These are phyloP conservation scores for Leccinellum albellum DNA, from an alignment of 768 basidiomycete species.

Conservation along the genomic window DNA sequence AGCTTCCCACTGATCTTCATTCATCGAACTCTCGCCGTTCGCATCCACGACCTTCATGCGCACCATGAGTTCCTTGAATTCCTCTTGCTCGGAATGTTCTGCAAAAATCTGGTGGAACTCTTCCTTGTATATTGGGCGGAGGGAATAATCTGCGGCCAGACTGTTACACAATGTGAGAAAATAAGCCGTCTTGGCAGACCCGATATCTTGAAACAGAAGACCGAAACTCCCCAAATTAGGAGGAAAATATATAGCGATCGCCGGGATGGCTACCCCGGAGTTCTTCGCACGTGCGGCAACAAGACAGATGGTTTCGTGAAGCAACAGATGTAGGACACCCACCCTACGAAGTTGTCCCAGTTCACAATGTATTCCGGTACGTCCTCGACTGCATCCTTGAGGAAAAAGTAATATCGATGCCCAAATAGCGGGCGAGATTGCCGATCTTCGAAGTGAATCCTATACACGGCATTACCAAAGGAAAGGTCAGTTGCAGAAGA, in stretches of 20 bases:
- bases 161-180: slow-evolving; percentile 39
- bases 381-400: slow-evolving; percentile 92
- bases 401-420: slow-evolving; percentile 90
- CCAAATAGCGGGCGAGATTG: slow-evolving; percentile 67
- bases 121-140: slow-evolving; percentile 72
- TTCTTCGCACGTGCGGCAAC: not conserved
- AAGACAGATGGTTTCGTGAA: not conserved
- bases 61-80: slow-evolving; percentile 79
- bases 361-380: slow-evolving; percentile 97
- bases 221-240: not conserved
- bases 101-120: slow-evolving; percentile 88
- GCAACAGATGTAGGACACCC: slow-evolving; percentile 21
- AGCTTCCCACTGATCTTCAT: slow-evolving; percentile 96
- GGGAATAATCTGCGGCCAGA: slow-evolving; percentile 77
- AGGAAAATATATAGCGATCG: not conserved
- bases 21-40: slow-evolving; percentile 86
- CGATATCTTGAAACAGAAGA: not conserved
- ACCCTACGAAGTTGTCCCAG: slow-evolving; percentile 92
- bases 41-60: slow-evolving; percentile 90
- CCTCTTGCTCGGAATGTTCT: slow-evolving; percentile 73
- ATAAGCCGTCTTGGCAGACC: not conserved
- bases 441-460: slow-evolving; percentile 78
- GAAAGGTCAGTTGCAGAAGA: slow-evolving; percentile 62
- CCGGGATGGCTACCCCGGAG: not conserved
- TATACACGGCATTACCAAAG: slow-evolving; percentile 91